phyloP scores from a whole-genome alignment of 441 rosid genomes.

The Omphalea diandra region DNA sequence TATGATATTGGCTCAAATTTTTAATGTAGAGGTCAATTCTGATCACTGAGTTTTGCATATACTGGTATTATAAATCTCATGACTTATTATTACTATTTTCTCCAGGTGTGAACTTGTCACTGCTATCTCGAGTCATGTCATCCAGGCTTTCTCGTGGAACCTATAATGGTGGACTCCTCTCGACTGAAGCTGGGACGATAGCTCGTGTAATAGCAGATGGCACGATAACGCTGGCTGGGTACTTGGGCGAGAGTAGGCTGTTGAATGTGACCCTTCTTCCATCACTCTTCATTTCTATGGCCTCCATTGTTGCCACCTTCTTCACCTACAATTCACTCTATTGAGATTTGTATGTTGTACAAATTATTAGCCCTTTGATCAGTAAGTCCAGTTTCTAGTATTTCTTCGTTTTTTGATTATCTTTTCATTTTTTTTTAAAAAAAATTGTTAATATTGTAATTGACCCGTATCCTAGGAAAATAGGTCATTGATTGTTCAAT shows the following conservation, averaged over 20 bases:
- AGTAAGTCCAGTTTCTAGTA: not conserved
- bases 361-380: not conserved
- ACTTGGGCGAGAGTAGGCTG: constrained; percentile 61
- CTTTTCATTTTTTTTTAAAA: not conserved
- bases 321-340: constrained; percentile 92
- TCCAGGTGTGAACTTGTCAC: constrained; percentile 88
- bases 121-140: constrained; percentile 95
- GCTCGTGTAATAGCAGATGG: constrained; percentile 95
- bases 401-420: not conserved
- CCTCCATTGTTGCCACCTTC: constrained; percentile 82
- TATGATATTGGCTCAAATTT: not conserved
- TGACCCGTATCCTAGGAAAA: constrained; percentile 5
- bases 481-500: constrained; percentile 23
- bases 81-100: not conserved
- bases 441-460: constrained; percentile 4
- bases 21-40: not conserved
- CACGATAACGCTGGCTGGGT: constrained; percentile 91
- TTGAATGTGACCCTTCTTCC: constrained; percentile 88
- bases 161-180: constrained; percentile 93
- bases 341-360: constrained; percentile 33
- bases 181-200: constrained; percentile 96
- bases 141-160: constrained; percentile 96
- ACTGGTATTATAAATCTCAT: not conserved
- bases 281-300: constrained; percentile 65
- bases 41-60: not conserved